Percentiles rank a stretch among this genome's conserved stretches.
Evolutionary conservation across 768 basidiomycete species (phyloP).

Genomic region (Cystobasidium onofrii): DNA sequence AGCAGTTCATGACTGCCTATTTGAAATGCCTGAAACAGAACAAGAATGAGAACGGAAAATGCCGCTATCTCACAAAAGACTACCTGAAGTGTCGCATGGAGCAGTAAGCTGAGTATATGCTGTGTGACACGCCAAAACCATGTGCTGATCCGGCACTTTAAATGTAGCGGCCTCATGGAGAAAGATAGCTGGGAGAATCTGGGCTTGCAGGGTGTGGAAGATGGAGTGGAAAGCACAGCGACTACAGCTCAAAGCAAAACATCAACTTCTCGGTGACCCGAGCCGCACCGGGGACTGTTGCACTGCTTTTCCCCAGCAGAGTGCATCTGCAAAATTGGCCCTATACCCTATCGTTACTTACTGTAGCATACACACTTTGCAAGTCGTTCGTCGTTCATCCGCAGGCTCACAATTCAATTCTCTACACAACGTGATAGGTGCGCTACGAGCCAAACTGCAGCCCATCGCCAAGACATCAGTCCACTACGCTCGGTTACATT

Average conservation of each 20-base stretch:
- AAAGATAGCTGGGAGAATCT: conserved; percentile 47
- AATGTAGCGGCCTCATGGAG: conserved; percentile 46
- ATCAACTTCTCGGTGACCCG: not conserved
- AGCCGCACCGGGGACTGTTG: not conserved
- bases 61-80: conserved; percentile 45
- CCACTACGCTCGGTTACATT: too few relatives aligned
- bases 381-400: not conserved
- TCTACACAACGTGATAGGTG: too few relatives aligned
- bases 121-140: not conserved
- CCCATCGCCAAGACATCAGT: too few relatives aligned
- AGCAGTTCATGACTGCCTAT: conserved; percentile 46
- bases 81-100: conserved; percentile 50
- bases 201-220: conserved; percentile 38
- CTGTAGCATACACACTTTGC: not conserved
- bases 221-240: not conserved
- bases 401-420: too few relatives aligned
- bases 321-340: not conserved
- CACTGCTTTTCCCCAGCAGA: not conserved
- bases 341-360: conserved; percentile 7
- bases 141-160: not conserved
- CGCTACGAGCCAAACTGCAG: not conserved
- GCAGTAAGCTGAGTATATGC: conserved; percentile 45
- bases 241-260: not conserved
- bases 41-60: conserved; percentile 45
- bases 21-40: conserved; percentile 47